A percentile compares a stretch with the other conserved stretches of the same genome.
Evolutionary conservation across 768 basidiomycete genomes (phyloP).

Genomic region (Auriscalpium microsporum): DNA sequence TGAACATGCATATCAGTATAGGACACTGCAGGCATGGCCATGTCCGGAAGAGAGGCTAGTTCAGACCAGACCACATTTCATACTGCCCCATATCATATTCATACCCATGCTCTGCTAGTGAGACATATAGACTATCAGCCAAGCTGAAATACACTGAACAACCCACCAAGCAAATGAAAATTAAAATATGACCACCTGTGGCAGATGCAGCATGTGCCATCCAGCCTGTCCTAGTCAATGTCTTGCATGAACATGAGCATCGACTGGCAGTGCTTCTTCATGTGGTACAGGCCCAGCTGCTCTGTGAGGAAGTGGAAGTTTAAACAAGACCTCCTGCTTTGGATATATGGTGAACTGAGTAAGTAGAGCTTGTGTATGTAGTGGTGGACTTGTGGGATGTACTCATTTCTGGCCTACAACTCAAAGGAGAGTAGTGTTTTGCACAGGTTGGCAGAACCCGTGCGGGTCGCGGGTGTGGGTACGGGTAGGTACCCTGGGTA

Average conservation of each 20-base stretch:
- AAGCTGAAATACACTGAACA: neutral
- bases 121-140: neutral
- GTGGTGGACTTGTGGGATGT: constrained; percentile 77
- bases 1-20: too few species aligned
- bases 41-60: too few species aligned
- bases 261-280: constrained; percentile 50
- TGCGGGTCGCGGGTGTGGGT: too few species aligned
- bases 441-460: too few species aligned
- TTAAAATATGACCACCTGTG: too few species aligned
- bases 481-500: too few species aligned
- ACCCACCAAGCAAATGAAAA: too few species aligned
- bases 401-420: constrained; percentile 60
- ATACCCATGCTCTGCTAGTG: too few species aligned
- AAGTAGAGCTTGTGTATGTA: constrained; percentile 87
- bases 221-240: constrained; percentile 60
- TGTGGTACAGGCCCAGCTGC: constrained; percentile 41
- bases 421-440: constrained; percentile 70
- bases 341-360: constrained; percentile 86
- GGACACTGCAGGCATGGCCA: too few species aligned
- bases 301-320: constrained; percentile 69
- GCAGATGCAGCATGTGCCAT: constrained; percentile 76
- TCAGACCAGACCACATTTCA: too few species aligned
- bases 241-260: constrained; percentile 73
- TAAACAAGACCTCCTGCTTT: constrained; percentile 72
- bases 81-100: too few species aligned